Evolutionary conservation across 2,329 filamentous ascomycete genomes (phyloP).

Genomic region (Colletotrichum chrysophilum): DNA sequence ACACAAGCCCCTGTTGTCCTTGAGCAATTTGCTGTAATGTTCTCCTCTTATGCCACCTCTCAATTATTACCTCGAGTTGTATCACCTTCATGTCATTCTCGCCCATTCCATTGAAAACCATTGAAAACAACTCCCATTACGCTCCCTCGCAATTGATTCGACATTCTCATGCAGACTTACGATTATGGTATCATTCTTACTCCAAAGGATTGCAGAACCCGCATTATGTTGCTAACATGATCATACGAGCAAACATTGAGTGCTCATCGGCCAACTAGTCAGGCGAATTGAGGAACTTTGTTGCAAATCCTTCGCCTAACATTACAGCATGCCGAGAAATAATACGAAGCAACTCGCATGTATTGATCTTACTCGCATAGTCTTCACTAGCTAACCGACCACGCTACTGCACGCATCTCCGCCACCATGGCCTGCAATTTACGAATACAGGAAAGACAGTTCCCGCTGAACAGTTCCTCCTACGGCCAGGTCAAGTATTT

Average conservation of each 20-base stretch:
- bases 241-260: background rate
- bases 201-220: background rate
- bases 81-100: fast-evolving
- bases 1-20: background rate
- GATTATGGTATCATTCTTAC: background rate
- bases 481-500: background rate
- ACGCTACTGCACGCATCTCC: background rate
- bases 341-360: background rate
- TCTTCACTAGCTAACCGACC: background rate
- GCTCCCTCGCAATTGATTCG: background rate
- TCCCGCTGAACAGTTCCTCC: background rate
- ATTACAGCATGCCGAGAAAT: background rate
- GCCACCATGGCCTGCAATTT: background rate
- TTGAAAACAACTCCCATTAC: fast-evolving
- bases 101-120: too few species aligned
- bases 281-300: background rate
- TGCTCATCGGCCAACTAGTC: background rate
- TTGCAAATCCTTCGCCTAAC: background rate
- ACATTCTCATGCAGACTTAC: background rate
- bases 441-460: background rate
- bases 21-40: fast-evolving
- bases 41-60: background rate
- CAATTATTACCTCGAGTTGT: background rate
- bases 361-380: background rate
- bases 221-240: background rate